Evolutionary conservation across 495 filamentous ascomycete species (phyloP).

Genomic region (Talaromyces trachyspermus): DNA sequence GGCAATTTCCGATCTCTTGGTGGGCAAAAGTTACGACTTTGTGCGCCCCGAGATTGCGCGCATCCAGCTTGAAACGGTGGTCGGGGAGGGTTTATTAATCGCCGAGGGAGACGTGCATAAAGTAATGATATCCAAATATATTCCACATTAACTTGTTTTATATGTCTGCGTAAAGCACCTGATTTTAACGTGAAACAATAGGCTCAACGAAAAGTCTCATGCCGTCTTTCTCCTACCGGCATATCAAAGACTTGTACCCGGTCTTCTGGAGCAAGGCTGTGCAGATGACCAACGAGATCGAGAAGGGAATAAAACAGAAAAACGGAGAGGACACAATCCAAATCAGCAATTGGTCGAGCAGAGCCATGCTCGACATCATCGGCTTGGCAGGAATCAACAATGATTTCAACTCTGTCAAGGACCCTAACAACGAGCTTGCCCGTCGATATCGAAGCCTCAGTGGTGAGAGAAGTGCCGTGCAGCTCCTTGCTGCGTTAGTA

Average conservation of each 20-base stretch:
- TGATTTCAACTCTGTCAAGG: constrained; percentile 66
- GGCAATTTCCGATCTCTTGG: constrained; percentile 54
- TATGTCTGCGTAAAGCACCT: not conserved
- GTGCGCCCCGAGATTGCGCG: constrained; percentile 58
- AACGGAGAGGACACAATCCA: constrained; percentile 41
- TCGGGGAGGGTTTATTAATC: constrained; percentile 71
- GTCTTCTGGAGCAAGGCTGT: constrained; percentile 70
- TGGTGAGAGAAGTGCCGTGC: constrained; percentile 18
- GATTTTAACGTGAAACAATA: constrained; percentile 8
- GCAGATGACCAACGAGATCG: constrained; percentile 39
- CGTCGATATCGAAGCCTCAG: no score
- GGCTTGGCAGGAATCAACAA: constrained; percentile 76
- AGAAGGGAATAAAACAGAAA: constrained; percentile 21
- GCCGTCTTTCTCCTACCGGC: constrained; percentile 79
- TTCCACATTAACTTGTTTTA: no score
- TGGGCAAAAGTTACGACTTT: constrained; percentile 72
- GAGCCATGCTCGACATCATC: constrained; percentile 84
- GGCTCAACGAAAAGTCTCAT: constrained; percentile 70
- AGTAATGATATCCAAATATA: no score
- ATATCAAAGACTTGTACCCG: constrained; percentile 80
- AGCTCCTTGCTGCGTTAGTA: constrained; percentile 31
- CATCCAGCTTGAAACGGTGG: constrained; percentile 49
- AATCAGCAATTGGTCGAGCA: constrained; percentile 55
- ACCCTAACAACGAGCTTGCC: constrained; percentile 57
- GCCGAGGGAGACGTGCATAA: constrained; percentile 85